Base-by-base conservation (phyloP, 352 stramenopile species). In the Pythium utonaiense region DNA sequence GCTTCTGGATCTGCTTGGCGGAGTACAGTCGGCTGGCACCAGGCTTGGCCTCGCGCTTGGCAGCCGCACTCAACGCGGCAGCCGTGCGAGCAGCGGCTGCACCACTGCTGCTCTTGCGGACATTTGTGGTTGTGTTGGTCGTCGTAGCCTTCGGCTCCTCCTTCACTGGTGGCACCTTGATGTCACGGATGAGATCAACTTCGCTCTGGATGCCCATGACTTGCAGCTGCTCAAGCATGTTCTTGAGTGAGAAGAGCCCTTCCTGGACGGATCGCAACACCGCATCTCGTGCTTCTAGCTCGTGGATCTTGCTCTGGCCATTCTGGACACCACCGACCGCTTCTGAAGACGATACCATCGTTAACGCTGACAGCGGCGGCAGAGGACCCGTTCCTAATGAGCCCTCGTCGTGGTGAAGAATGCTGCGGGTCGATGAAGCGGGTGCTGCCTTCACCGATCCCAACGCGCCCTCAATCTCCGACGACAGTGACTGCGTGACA, bases 1-100 rank as follows among this genome's bases (percentile, higher is more conserved):
- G 70, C 53, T 95, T 95, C 49, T 89, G 76, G 61, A 95, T 95
- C 60, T 95, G 85, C 60, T 86, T 88, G 40, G 81, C 90, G 27
- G 83, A 93, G 70, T 95, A 95, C 47, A 95, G 71, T 19, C 85
- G 85, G 31, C 79, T 92, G 1, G 85, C 83, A 45, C 85, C 85
- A 56, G 80, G 89, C 59, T 95, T 93, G 55, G 71, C 77, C 51
- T 91, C 89, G 13, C 57, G 40, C 41, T 65, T 59, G 13, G 58
- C 50, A 5, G 55, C 66, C 28, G 31, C 66, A 41, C 7, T 21
- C 16, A 36, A 27, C 5, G 67, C 69, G 16, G 69, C 73, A 22
- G 53, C 69, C 19, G 67, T 74, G 25, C 78, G 76, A n/a, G 71
- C 66, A 22, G 70, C 68, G 25, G 60, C 60, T 14, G 60, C 52